Conservation (phyloP, 1,284 basidiomycete species). For the Sanghuangporus sanghuang region DNA sequence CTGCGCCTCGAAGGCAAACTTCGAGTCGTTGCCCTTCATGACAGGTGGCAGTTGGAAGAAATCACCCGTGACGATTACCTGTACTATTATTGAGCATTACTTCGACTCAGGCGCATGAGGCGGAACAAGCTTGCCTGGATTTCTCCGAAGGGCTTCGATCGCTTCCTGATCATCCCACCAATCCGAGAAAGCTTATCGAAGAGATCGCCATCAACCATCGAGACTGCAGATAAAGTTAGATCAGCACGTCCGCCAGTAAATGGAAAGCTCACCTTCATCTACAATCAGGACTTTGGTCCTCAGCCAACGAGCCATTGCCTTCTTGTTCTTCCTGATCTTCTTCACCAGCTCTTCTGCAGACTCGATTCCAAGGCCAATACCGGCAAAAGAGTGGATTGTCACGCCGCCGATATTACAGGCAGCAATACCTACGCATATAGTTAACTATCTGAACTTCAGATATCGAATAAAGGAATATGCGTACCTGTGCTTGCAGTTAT, state of each 20-base stretch:
- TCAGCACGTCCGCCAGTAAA: background rate
- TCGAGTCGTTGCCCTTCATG: constrained; percentile 38
- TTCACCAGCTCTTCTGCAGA: constrained; percentile 53
- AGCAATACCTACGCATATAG: constrained; percentile 63
- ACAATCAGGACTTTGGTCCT: constrained; percentile 83
- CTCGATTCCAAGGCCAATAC: constrained; percentile 83
- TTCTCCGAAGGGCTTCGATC: constrained; percentile 80
- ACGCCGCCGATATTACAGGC: constrained; percentile 92
- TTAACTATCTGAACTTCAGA: constrained; percentile 19
- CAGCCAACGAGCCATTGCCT: constrained; percentile 65
- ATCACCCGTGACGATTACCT: constrained; percentile 89
- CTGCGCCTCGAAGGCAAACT: constrained; percentile 87
- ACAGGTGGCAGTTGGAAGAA: constrained; percentile 98
- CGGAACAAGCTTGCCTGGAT: constrained; percentile 64
- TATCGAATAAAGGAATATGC: background rate
- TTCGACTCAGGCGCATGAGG: background rate
- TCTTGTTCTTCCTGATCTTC: constrained; percentile 72
- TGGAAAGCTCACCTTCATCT: constrained; percentile 71
- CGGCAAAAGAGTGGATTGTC: constrained; percentile 91
- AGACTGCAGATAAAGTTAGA: constrained; percentile 50
- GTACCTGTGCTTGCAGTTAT: constrained; percentile 49
- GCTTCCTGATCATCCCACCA: constrained; percentile 60
- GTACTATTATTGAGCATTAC: constrained; percentile 6
- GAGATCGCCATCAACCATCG: constrained; percentile 93
- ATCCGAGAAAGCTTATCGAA: constrained; percentile 81